A percentile compares a stretch with the other conserved stretches of the same genome.
phyloP scores from a whole-genome alignment of 345 rosid genomes.

The Excoecaria agallocha region DNA sequence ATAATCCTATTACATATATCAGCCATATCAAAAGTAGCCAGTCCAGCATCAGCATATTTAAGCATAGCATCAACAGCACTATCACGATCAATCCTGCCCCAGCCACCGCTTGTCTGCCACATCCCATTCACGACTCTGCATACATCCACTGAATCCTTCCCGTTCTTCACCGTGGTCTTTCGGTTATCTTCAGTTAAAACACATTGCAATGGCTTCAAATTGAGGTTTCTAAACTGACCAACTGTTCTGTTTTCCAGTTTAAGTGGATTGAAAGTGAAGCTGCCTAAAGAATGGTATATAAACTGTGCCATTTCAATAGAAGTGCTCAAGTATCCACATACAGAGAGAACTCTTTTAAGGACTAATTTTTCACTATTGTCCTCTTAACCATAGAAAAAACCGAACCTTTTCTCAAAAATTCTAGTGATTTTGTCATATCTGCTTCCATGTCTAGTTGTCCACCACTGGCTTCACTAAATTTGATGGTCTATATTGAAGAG shows the following conservation, averaged over 20 bases:
- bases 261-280: slow-evolving; percentile 27
- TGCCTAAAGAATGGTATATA: slow-evolving; percentile 19
- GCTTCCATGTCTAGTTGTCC: background rate
- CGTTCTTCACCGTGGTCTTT: slow-evolving; percentile 42
- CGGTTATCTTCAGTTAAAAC: slow-evolving; percentile 33
- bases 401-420: background rate
- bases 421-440: slow-evolving; percentile 7
- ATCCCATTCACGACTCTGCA: slow-evolving; percentile 63
- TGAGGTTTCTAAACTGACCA: slow-evolving; percentile 7
- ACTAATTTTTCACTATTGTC: background rate
- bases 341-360: background rate
- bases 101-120: slow-evolving; percentile 68
- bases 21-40: slow-evolving; percentile 57
- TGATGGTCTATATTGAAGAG: background rate
- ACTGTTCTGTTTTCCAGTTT: slow-evolving; percentile 21
- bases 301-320: slow-evolving; percentile 32
- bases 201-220: slow-evolving; percentile 29
- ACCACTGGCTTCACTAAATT: slow-evolving; percentile 1
- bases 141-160: slow-evolving; percentile 48
- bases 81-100: slow-evolving; percentile 49
- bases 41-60: slow-evolving; percentile 52
- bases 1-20: slow-evolving; percentile 46
- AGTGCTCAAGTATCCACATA: background rate
- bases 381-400: background rate
- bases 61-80: slow-evolving; percentile 55